Evolutionary conservation across 345 rosid genomes (phyloP).

Genomic region (Bruguiera parviflora): DNA sequence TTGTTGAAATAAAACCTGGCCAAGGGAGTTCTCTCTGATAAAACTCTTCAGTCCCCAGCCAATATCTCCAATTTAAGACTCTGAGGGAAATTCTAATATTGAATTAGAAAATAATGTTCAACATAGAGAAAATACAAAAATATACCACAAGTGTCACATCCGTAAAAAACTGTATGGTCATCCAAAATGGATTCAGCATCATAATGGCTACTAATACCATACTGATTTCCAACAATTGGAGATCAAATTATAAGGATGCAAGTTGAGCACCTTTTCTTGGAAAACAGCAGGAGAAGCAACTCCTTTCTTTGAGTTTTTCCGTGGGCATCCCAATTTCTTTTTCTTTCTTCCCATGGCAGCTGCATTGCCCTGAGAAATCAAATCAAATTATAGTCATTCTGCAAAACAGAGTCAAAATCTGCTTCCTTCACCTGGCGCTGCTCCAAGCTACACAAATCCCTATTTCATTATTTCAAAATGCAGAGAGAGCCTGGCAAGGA

Average conservation of each 20-base stretch:
- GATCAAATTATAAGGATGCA: background rate
- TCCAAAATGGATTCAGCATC: slow-evolving; percentile 2
- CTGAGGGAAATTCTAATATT: too few species aligned
- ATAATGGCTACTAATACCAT: background rate
- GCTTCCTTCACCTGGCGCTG: slow-evolving; percentile 4
- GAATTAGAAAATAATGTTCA: too few species aligned
- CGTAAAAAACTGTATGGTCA: background rate
- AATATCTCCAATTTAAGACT: too few species aligned
- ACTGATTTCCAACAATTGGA: background rate
- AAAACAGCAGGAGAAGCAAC: slow-evolving; percentile 93
- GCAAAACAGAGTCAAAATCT: slow-evolving; percentile 72
- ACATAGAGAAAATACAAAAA: background rate
- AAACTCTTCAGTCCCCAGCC: too few species aligned
- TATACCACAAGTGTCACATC: background rate
- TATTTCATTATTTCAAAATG: too few species aligned
- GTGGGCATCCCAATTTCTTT: slow-evolving; percentile 45
- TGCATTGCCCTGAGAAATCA: slow-evolving; percentile 41
- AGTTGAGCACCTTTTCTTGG: slow-evolving; percentile 70
- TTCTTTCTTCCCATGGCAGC: slow-evolving; percentile 45
- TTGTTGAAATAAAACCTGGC: too few species aligned
- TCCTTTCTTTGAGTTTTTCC: slow-evolving; percentile 39
- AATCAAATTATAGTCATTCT: slow-evolving; percentile 55
- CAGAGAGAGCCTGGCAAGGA: too few species aligned
- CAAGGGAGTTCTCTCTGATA: too few species aligned
- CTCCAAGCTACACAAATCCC: too few species aligned